Conservation (phyloP, 2,329 filamentous ascomycete genomes). For the Aspergillus costaricaensis region DNA sequence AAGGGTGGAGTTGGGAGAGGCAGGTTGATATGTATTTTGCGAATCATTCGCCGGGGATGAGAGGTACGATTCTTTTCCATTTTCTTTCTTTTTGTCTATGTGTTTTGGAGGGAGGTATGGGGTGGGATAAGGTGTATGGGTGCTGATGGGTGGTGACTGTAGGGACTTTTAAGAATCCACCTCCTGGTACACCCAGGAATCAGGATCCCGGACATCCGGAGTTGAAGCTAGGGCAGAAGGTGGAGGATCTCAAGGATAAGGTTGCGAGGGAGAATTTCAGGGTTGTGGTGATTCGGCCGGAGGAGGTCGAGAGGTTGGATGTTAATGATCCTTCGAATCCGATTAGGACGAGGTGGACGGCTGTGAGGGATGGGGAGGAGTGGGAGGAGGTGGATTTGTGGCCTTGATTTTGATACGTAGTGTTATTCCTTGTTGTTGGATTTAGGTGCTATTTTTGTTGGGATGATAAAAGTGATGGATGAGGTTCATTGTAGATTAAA, state of each 20-base stretch:
- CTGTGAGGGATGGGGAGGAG: conserved; percentile 48
- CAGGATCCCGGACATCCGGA: conserved; percentile 50
- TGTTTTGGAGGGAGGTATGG: background rate
- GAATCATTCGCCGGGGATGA: conserved; percentile 78
- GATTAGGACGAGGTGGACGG: conserved; percentile 68
- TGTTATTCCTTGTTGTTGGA: no score
- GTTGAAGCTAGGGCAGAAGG: conserved; percentile 61
- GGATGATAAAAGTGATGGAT: no score
- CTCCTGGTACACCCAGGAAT: conserved; percentile 64
- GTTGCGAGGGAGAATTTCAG: conserved; percentile 75
- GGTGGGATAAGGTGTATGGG: background rate
- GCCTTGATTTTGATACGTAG: conserved; percentile 46
- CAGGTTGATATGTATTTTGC: conserved; percentile 89
- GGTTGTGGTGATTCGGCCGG: conserved; percentile 81
- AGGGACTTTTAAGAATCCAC: conserved; percentile 72
- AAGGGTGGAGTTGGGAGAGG: conserved; percentile 72
- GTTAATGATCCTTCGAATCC: conserved; percentile 66
- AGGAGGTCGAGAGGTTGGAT: conserved; percentile 74
- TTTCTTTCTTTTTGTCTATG: background rate
- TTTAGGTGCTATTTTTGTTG: background rate
- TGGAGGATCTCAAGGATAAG: conserved; percentile 69
- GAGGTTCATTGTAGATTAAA: no score
- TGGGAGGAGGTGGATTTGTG: conserved; percentile 74
- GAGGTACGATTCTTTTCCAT: conserved; percentile 52
- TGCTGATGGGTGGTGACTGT: conserved; percentile 6